A percentile compares a stretch with the other conserved stretches of the same genome.
These are phyloP conservation scores for Rhizopus microsporus DNA, from an alignment of 371 early-diverging fungal genomes.

Conservation along the genomic window DNA sequence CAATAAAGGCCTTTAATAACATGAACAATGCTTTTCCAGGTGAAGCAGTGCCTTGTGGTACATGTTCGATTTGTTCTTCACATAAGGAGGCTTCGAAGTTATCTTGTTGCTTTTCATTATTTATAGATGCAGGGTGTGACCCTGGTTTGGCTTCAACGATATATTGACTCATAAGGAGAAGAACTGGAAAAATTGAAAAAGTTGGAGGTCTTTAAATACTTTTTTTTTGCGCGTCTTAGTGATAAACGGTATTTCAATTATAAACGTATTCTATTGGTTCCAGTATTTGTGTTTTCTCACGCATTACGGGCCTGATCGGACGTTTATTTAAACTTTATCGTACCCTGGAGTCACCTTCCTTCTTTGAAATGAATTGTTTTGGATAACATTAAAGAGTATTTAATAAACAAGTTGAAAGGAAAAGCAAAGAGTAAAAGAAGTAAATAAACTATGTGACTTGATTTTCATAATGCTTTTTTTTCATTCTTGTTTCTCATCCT, in stretches of 20 bases:
- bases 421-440: not conserved
- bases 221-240: not conserved
- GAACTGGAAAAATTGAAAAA: not conserved
- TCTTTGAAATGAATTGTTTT: not conserved
- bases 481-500: not conserved
- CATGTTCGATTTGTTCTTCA: constrained; percentile 31
- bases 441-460: not conserved
- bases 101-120: constrained; percentile 21
- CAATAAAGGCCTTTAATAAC: constrained; percentile 77
- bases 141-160: not conserved
- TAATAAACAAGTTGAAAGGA: not conserved
- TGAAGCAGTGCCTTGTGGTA: constrained; percentile 52
- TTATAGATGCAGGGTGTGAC: not conserved
- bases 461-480: not conserved
- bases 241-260: too few relatives aligned
- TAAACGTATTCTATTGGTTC: too few relatives aligned
- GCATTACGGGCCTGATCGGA: not conserved
- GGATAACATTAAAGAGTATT: not conserved
- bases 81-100: constrained; percentile 6
- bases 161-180: not conserved
- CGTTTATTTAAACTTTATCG: not conserved
- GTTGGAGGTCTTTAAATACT: not conserved
- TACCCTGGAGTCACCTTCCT: not conserved
- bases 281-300: too few relatives aligned
- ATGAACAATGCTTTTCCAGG: constrained; percentile 69